These are phyloP conservation scores for Brettanomyces nanus DNA, from an alignment of 805 yeast genomes.

Conservation along the genomic window DNA sequence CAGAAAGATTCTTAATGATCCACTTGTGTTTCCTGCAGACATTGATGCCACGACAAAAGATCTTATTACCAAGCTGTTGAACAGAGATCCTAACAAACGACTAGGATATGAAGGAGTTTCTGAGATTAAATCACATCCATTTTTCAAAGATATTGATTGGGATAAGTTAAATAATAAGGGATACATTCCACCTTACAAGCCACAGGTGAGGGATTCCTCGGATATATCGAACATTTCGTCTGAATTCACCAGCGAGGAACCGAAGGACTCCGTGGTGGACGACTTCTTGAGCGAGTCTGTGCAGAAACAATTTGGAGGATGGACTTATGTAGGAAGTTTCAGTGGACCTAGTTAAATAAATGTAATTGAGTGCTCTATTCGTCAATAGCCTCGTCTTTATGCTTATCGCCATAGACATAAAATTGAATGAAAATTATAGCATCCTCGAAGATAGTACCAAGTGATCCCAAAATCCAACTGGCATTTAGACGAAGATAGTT, in stretches of 20 bases:
- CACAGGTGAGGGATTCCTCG: slow-evolving; percentile 73
- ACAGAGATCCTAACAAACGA: slow-evolving; percentile 79
- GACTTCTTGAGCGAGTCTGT: slow-evolving; percentile 87
- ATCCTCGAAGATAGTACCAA: slow-evolving; percentile 73
- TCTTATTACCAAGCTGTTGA: slow-evolving; percentile 61
- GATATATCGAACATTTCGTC: slow-evolving; percentile 93
- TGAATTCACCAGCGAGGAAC: slow-evolving; percentile 87
- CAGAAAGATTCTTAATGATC: slow-evolving; percentile 83
- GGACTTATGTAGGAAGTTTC: slow-evolving; percentile 80
- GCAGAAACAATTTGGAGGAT: slow-evolving; percentile 97
- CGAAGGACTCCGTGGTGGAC: slow-evolving; percentile 92
- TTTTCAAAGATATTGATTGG: slow-evolving; percentile 90
- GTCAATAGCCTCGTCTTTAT: not conserved
- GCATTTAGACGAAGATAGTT: slow-evolving; percentile 53
- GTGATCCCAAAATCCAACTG: slow-evolving; percentile 73
- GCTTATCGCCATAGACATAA: slow-evolving; percentile 36
- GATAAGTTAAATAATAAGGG: slow-evolving; percentile 70
- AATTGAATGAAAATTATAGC: slow-evolving; percentile 58
- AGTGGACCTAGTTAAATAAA: slow-evolving; percentile 7
- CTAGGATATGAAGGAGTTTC: slow-evolving; percentile 74
- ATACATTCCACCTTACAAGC: slow-evolving; percentile 93
- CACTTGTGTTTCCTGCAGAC: slow-evolving; percentile 79
- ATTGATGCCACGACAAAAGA: slow-evolving; percentile 84
- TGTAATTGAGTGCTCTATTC: not conserved
- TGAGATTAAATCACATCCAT: slow-evolving; percentile 76